Conservation (phyloP, 2,329 filamentous ascomycete genomes). For the Neopestalotiopsis sp. region DNA sequence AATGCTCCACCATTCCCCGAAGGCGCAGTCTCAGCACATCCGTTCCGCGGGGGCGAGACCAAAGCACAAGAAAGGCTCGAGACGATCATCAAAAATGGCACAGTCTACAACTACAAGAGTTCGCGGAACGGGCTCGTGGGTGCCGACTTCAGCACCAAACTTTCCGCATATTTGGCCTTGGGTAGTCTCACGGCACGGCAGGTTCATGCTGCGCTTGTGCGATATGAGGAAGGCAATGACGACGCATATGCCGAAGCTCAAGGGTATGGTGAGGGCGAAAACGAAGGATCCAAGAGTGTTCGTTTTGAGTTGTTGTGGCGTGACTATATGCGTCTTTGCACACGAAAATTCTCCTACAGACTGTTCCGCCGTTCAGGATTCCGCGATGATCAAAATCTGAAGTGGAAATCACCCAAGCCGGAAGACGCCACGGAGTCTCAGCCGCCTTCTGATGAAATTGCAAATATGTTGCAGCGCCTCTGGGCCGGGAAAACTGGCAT, state of each 20-base stretch:
- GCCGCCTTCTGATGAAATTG: conserved; percentile 47
- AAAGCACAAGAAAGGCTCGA: conserved; percentile 63
- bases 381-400: conserved; percentile 47
- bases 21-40: conserved; percentile 63
- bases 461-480: conserved; percentile 60
- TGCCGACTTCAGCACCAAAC: conserved; percentile 74
- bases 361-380: conserved; percentile 73
- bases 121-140: conserved; percentile 76
- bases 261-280: conserved; percentile 74
- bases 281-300: conserved; percentile 70
- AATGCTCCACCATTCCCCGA: conserved; percentile 59
- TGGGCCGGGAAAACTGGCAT: conserved; percentile 73
- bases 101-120: conserved; percentile 68
- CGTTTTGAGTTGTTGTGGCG: conserved; percentile 79
- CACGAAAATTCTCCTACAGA: conserved; percentile 68
- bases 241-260: conserved; percentile 41
- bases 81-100: conserved; percentile 55
- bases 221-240: conserved; percentile 69
- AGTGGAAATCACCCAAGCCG: conserved; percentile 53
- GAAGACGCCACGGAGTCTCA: conserved; percentile 40
- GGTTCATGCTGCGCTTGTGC: conserved; percentile 69
- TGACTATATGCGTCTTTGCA: conserved; percentile 81
- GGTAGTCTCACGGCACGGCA: conserved; percentile 77
- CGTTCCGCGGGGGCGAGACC: conserved; percentile 71
- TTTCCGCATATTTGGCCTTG: conserved; percentile 74